Conservation (phyloP, 495 filamentous ascomycete species). For the Thozetella sp. region DNA sequence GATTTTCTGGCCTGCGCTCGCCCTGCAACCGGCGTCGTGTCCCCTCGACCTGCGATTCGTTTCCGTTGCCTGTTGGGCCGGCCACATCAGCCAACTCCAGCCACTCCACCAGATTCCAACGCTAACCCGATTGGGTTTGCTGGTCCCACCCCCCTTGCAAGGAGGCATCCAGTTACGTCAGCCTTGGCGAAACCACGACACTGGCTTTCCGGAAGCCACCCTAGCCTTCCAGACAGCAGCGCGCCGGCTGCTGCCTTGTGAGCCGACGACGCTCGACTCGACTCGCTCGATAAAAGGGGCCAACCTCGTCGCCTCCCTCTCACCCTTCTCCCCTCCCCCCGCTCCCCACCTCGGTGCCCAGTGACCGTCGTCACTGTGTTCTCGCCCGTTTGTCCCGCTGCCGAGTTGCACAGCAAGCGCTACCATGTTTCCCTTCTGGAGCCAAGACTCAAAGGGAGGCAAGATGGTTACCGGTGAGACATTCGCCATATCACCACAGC, state of each 20-base stretch:
- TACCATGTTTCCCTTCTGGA: constrained; percentile 54
- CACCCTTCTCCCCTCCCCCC: constrained; percentile 7
- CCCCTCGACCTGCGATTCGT: constrained; percentile 15
- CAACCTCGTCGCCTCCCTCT: constrained; percentile 3
- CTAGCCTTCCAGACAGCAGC: constrained; percentile 6
- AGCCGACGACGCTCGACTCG: constrained; percentile 3
- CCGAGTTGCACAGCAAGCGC: constrained; percentile 21
- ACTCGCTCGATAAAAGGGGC: constrained; percentile 5
- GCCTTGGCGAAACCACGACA: constrained; percentile 12
- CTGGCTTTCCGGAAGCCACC: constrained; percentile 19
- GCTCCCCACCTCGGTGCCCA: constrained; percentile 17
- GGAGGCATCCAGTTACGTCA: constrained; percentile 20
- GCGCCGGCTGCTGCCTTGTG: constrained; percentile 26
- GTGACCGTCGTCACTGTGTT: too few relatives aligned
- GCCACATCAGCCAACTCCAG: constrained; percentile 23
- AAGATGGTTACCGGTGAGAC: constrained; percentile 29
- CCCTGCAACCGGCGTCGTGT: constrained; percentile 17
- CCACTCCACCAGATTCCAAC: constrained; percentile 7
- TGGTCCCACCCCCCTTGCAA: constrained; percentile 9
- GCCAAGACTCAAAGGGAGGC: constrained; percentile 47
- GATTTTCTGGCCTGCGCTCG: constrained; percentile 14
- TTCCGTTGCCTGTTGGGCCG: constrained; percentile 24
- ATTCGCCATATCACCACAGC: constrained; percentile 5
- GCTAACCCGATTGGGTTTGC: constrained; percentile 12
- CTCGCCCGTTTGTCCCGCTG: constrained; percentile 15